Percentiles rank a stretch among this genome's conserved stretches.
These are phyloP conservation scores for Hypomyces rosellus DNA, from an alignment of 2,329 filamentous ascomycete species.

Conservation along the genomic window DNA sequence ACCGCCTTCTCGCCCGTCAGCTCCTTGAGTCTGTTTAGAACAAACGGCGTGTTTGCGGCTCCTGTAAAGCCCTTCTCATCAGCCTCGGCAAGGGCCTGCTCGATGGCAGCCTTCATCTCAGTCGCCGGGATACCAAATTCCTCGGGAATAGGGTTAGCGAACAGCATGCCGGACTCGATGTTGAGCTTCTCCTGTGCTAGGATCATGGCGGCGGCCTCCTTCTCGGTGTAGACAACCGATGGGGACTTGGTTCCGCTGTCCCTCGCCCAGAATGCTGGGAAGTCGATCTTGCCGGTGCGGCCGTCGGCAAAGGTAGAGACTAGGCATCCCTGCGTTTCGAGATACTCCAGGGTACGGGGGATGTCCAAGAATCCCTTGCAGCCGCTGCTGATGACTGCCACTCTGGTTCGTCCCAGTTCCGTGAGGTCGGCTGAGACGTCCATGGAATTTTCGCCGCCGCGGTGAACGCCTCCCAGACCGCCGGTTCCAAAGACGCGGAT, in stretches of 20 bases:
- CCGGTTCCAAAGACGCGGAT: constrained; percentile 94
- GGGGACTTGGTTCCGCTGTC: constrained; percentile 82
- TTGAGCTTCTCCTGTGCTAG: constrained; percentile 67
- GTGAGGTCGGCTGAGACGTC: constrained; percentile 94
- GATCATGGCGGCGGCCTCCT: constrained; percentile 84
- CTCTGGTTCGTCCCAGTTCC: constrained; percentile 81
- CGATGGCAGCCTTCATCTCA: constrained; percentile 65
- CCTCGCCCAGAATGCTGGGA: constrained; percentile 88
- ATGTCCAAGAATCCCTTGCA: constrained; percentile 97
- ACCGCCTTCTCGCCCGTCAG: constrained; percentile 67
- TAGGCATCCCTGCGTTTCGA: constrained; percentile 67
- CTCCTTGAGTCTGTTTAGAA: constrained; percentile 72
- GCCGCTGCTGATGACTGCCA: constrained; percentile 83
- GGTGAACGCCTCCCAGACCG: constrained; percentile 88
- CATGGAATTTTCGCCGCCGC: constrained; percentile 78
- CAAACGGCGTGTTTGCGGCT: constrained; percentile 76
- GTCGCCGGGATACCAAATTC: constrained; percentile 61
- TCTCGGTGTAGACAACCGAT: constrained; percentile 64
- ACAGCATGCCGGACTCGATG: constrained; percentile 72
- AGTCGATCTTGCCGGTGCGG: constrained; percentile 64
- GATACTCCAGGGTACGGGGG: constrained; percentile 73
- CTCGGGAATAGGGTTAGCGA: constrained; percentile 81
- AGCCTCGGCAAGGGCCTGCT: constrained; percentile 60
- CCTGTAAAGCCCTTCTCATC: constrained; percentile 61
- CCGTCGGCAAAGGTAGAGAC: constrained; percentile 89